These are phyloP conservation scores for Dictyostelium capitatum DNA, from an alignment of 78 protist genomes.

Conservation along the genomic window DNA sequence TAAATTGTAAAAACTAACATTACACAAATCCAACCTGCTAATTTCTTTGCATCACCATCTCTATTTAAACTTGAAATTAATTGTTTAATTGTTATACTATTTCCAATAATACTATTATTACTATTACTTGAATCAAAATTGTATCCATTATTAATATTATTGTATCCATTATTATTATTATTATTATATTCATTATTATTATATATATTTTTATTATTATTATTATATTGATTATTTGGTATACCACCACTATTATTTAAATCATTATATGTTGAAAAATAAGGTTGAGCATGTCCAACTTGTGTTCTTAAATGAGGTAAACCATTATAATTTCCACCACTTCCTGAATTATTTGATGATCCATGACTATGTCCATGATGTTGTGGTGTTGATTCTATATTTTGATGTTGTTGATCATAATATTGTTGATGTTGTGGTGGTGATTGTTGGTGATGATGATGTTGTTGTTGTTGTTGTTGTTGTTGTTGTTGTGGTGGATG, in stretches of 20 bases:
- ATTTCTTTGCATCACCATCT: slow-evolving; percentile 57
- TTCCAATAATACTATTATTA: not conserved
- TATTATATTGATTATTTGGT: not conserved
- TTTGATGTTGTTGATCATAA: not conserved
- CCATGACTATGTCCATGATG: slow-evolving; percentile 9
- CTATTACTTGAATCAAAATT: not conserved
- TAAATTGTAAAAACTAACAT: slow-evolving; percentile 58
- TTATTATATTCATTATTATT: slow-evolving; percentile 8
- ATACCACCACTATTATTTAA: slow-evolving; percentile 10
- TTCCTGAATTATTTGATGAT: not conserved
- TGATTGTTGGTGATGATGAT: not conserved
- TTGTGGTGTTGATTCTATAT: not conserved
- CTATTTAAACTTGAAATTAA: slow-evolving; percentile 17
- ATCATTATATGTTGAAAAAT: slow-evolving; percentile 5
- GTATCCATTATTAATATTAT: not conserved
- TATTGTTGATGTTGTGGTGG: not conserved
- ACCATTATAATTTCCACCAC: not conserved
- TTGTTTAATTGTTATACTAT: slow-evolving; percentile 6
- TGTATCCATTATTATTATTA: not conserved
- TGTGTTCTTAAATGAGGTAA: not conserved
- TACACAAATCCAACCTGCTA: slow-evolving; percentile 62
- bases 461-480: not conserved
- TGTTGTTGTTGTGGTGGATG: not conserved
- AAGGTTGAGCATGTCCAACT: slow-evolving; percentile 22
- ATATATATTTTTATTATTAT: not conserved